Percentiles rank a stretch among this genome's conserved stretches.
Conservation (phyloP, 805 yeast species). For the Monosporozyma aerobia region DNA sequence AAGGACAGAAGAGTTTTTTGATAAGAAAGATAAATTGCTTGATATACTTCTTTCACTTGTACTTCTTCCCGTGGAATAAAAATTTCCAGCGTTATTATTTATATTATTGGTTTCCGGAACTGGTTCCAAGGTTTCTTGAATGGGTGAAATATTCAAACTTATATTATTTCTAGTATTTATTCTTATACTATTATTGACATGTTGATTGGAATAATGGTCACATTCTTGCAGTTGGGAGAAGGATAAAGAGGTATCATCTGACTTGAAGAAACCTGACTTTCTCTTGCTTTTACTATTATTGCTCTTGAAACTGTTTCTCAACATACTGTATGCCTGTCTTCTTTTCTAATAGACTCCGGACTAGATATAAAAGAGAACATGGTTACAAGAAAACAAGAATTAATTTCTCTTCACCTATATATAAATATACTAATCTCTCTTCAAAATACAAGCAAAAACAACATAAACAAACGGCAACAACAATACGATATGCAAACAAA, state of each 20-base stretch:
- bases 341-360: neutral
- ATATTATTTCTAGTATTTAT: neutral
- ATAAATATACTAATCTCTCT: neutral
- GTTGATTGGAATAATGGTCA: neutral
- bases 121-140: neutral
- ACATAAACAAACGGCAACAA: neutral
- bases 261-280: neutral
- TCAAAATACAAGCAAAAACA: neutral
- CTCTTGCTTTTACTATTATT: neutral
- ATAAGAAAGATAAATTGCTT: conserved; percentile 6
- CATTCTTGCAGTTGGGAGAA: neutral
- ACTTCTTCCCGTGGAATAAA: neutral
- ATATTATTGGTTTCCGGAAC: neutral
- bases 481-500: neutral
- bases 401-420: neutral
- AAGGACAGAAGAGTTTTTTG: conserved; percentile 12
- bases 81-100: neutral
- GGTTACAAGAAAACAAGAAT: neutral
- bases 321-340: neutral
- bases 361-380: no score
- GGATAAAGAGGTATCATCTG: neutral
- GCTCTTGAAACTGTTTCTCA: neutral
- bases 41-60: neutral
- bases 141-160: neutral
- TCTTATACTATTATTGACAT: neutral